Conservation (phyloP, 352 stramenopile species). For the Peronosclerospora sorghi region DNA sequence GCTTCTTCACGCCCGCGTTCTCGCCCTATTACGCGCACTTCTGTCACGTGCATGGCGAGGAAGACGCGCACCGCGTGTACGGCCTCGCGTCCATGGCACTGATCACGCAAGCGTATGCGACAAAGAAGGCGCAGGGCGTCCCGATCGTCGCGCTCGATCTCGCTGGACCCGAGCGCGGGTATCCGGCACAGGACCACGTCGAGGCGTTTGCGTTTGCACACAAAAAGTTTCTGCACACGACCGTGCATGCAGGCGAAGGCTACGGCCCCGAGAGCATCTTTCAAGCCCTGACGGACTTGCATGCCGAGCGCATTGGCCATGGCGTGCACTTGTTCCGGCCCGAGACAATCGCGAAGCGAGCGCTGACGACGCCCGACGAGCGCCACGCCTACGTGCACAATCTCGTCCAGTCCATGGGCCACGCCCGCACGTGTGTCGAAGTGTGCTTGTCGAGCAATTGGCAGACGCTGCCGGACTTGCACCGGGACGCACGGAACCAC, state of each 20-base stretch:
- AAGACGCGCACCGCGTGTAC: slow-evolving; percentile 66
- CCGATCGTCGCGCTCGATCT: slow-evolving; percentile 84
- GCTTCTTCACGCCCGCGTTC: slow-evolving; percentile 75
- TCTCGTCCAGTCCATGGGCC: slow-evolving; percentile 74
- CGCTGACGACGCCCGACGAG: too few relatives aligned
- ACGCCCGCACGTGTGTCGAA: slow-evolving; percentile 73
- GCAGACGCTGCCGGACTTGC: slow-evolving; percentile 71
- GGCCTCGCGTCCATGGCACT: slow-evolving; percentile 74
- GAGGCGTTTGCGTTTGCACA: slow-evolving; percentile 79
- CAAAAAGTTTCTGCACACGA: slow-evolving; percentile 85
- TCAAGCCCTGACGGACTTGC: slow-evolving; percentile 74
- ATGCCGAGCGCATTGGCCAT: slow-evolving; percentile 80
- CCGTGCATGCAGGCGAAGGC: slow-evolving; percentile 78
- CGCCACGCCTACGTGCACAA: slow-evolving; percentile 64
- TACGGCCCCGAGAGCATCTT: slow-evolving; percentile 85
- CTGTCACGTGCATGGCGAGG: slow-evolving; percentile 63
- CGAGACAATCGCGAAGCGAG: slow-evolving; percentile 52
- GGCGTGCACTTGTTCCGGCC: slow-evolving; percentile 76
- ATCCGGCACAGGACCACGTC: slow-evolving; percentile 66
- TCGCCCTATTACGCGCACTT: slow-evolving; percentile 80
- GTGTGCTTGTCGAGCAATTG: slow-evolving; percentile 84
- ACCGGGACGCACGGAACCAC: slow-evolving; percentile 60
- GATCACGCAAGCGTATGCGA: slow-evolving; percentile 67
- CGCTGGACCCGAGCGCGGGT: slow-evolving; percentile 68
- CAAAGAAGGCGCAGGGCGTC: slow-evolving; percentile 49